Evolutionary conservation across 345 rosid species (phyloP).

Genomic region (Capsella bursapastoris): DNA sequence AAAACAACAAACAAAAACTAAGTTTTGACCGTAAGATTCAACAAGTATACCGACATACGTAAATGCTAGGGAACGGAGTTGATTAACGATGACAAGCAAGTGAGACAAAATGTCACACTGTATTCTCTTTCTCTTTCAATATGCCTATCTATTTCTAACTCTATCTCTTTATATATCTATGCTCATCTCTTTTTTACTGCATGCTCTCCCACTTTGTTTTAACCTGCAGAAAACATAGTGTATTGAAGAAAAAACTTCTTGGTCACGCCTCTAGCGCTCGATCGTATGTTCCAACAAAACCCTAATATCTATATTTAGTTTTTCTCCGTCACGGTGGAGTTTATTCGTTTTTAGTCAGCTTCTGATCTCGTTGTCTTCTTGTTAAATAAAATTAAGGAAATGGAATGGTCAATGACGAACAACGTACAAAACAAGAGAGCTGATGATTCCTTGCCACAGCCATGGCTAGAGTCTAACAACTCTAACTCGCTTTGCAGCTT

Average conservation of each 20-base stretch:
- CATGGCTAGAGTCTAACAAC: constrained; percentile 34
- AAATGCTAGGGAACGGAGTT: neutral
- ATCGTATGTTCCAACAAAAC: constrained; percentile 41
- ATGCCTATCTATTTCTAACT: neutral
- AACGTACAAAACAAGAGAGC: constrained; percentile 12
- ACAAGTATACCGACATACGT: neutral
- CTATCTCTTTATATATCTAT: neutral
- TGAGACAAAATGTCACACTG: constrained; percentile 36
- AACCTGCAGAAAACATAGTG: constrained; percentile 39
- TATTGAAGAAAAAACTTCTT: constrained; percentile 8
- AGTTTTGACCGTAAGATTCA: neutral
- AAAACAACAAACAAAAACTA: neutral
- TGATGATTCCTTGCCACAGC: constrained; percentile 1
- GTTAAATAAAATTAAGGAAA: neutral
- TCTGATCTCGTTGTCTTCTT: neutral
- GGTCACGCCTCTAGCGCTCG: constrained; percentile 29
- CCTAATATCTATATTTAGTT: neutral
- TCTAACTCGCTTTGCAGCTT: constrained; percentile 60
- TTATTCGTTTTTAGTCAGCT: neutral
- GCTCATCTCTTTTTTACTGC: constrained; percentile 25
- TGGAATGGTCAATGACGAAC: constrained; percentile 21
- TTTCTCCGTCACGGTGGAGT: neutral
- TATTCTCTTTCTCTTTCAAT: neutral
- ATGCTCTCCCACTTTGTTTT: constrained; percentile 42
- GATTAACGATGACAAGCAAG: constrained; percentile 31